Evolutionary conservation across 495 filamentous ascomycete species (phyloP).

Genomic region (Aspergillus sclerotioniger): DNA sequence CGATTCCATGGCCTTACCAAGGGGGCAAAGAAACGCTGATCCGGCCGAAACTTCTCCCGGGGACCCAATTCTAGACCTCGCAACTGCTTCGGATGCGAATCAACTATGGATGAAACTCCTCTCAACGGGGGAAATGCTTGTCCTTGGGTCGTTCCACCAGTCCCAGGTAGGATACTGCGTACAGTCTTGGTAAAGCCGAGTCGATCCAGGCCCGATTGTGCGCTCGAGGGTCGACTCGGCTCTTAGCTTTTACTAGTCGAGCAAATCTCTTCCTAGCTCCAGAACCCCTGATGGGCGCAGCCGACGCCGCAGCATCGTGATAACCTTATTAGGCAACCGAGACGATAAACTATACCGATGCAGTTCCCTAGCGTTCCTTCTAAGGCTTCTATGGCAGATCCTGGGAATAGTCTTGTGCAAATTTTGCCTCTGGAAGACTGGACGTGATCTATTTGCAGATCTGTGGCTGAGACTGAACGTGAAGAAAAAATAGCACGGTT

Average conservation of each 20-base stretch:
- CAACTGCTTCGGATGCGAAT: not conserved
- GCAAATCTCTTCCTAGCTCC: not conserved
- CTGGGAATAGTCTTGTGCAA: not conserved
- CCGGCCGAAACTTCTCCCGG: not conserved
- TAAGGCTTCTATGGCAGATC: not conserved
- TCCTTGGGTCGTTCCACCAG: not conserved
- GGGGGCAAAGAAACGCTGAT: not conserved
- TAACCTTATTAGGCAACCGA: conserved; percentile 7
- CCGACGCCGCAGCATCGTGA: not conserved
- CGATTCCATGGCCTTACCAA: not conserved
- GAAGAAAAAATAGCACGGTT: too few species aligned
- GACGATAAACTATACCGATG: conserved; percentile 2
- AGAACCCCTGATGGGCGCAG: not conserved
- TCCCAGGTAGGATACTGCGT: not conserved
- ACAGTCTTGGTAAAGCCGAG: not conserved
- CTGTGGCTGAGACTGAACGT: not conserved
- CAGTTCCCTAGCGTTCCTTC: not conserved
- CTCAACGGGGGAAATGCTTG: not conserved
- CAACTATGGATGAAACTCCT: not conserved
- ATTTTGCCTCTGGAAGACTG: not conserved
- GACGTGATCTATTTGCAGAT: not conserved
- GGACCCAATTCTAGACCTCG: not conserved
- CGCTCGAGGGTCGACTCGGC: not conserved
- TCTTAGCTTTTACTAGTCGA: not conserved
- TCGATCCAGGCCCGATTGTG: not conserved